Conservation (phyloP, 306 rosid species). For the Prunus dulcis region DNA sequence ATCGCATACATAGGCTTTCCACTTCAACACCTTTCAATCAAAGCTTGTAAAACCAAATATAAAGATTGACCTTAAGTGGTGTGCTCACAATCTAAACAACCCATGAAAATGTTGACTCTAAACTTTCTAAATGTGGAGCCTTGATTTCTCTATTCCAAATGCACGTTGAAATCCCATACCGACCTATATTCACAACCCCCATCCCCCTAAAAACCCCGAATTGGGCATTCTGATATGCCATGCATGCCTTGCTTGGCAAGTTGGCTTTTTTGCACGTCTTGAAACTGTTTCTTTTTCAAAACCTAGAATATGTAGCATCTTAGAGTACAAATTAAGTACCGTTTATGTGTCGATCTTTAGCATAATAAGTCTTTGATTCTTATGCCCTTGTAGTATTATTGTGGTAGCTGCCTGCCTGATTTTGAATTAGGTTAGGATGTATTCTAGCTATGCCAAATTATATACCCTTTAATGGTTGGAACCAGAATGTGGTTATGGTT, state of each 20-base stretch:
- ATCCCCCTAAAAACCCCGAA: conserved; percentile 13
- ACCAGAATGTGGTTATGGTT: conserved; percentile 6
- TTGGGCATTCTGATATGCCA: background rate
- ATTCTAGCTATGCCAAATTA: background rate
- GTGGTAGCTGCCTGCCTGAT: background rate
- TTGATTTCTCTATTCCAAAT: background rate
- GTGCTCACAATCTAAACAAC: conserved; percentile 4
- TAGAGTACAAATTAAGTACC: background rate
- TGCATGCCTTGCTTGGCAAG: background rate
- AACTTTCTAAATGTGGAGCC: conserved; percentile 2
- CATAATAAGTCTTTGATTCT: conserved; percentile 3
- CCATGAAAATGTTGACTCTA: background rate
- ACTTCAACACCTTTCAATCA: background rate
- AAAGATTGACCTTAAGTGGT: background rate
- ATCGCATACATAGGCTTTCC: background rate
- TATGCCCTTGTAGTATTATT: background rate
- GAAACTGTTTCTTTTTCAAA: background rate
- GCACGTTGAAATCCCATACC: conserved; percentile 3
- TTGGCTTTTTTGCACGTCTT: background rate
- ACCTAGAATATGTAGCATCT: background rate
- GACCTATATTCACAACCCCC: conserved; percentile 1
- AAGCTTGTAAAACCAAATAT: conserved; percentile 10
- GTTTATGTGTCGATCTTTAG: background rate
- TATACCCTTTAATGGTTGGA: background rate
- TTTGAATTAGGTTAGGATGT: background rate